These are phyloP conservation scores for Teunomyces cretensis DNA, from an alignment of 805 yeast species.

Conservation along the genomic window DNA sequence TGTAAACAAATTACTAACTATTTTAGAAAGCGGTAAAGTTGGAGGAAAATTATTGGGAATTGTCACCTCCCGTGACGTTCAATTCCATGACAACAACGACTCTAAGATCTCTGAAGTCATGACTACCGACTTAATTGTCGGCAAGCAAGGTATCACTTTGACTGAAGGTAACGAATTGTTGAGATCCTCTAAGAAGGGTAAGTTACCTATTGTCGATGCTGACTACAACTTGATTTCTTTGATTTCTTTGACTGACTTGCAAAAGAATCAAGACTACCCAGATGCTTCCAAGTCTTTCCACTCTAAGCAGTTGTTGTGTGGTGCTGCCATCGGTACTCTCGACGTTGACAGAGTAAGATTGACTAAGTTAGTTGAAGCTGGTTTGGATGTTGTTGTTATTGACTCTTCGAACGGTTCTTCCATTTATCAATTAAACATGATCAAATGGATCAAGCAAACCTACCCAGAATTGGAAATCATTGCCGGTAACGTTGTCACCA, in stretches of 20 bases:
- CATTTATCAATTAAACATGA: conserved; percentile 88
- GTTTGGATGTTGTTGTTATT: conserved; percentile 91
- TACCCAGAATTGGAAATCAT: conserved; percentile 82
- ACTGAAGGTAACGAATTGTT: conserved; percentile 86
- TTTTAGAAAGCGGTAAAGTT: conserved; percentile 74
- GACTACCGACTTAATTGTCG: conserved; percentile 88
- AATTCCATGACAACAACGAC: conserved; percentile 77
- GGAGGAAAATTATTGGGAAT: conserved; percentile 93
- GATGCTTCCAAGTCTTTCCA: conserved; percentile 89
- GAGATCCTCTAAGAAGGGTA: conserved; percentile 94
- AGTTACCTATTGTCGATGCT: conserved; percentile 87
- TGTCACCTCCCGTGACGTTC: conserved; percentile 94
- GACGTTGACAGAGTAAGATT: conserved; percentile 86
- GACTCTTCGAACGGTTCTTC: conserved; percentile 99
- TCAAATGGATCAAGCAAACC: conserved; percentile 82
- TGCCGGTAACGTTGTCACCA: conserved; percentile 98
- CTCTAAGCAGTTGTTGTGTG: conserved; percentile 95
- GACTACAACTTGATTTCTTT: conserved; percentile 77
- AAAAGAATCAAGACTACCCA: conserved; percentile 92
- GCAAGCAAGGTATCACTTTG: conserved; percentile 76
- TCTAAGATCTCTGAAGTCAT: conserved; percentile 72
- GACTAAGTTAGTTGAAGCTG: conserved; percentile 83
- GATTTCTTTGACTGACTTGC: conserved; percentile 93
- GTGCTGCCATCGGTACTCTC: conserved; percentile 97
- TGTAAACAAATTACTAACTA: conserved; percentile 27